These are phyloP conservation scores for Cordyceps cicadae DNA, from an alignment of 2,329 filamentous ascomycete genomes.

Conservation along the genomic window DNA sequence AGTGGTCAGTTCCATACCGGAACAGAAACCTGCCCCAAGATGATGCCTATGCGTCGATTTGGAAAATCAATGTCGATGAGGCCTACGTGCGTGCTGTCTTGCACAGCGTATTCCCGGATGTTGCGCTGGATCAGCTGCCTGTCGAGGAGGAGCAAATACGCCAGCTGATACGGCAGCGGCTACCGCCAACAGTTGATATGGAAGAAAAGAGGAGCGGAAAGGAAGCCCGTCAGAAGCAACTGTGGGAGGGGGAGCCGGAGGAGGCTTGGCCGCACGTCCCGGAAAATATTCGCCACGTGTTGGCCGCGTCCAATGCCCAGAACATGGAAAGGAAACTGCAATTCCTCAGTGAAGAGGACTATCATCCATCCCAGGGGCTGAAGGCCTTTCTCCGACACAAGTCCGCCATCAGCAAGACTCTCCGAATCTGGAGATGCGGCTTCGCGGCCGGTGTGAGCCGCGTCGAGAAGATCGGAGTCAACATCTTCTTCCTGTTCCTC, in stretches of 20 bases:
- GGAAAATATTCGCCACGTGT: not conserved
- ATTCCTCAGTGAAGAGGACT: conserved; percentile 9
- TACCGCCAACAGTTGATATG: not conserved
- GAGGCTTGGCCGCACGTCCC: conserved; percentile 13
- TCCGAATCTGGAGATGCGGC: conserved; percentile 14
- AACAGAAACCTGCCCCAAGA: conserved; percentile 16
- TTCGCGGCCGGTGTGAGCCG: conserved; percentile 12
- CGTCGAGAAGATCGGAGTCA: conserved; percentile 12
- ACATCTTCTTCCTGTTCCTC: conserved; percentile 16
- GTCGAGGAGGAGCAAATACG: conserved; percentile 10
- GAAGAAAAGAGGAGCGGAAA: not conserved
- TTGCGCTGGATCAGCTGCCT: conserved; percentile 9
- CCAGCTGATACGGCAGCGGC: conserved; percentile 6
- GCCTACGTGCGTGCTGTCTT: not conserved
- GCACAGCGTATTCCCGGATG: conserved; percentile 5
- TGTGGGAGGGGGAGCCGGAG: not conserved
- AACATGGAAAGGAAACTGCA: conserved; percentile 14
- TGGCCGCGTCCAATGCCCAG: conserved; percentile 13
- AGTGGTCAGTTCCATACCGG: conserved; percentile 15
- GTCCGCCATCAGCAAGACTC: conserved; percentile 11
- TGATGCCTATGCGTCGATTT: conserved; percentile 11
- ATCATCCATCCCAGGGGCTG: conserved; percentile 9
- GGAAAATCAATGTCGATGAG: conserved; percentile 2
- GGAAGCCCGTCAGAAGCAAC: not conserved
- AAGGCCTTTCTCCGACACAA: conserved; percentile 4